phyloP scores from a whole-genome alignment of 208 protist genomes.

The Leishmania major region DNA sequence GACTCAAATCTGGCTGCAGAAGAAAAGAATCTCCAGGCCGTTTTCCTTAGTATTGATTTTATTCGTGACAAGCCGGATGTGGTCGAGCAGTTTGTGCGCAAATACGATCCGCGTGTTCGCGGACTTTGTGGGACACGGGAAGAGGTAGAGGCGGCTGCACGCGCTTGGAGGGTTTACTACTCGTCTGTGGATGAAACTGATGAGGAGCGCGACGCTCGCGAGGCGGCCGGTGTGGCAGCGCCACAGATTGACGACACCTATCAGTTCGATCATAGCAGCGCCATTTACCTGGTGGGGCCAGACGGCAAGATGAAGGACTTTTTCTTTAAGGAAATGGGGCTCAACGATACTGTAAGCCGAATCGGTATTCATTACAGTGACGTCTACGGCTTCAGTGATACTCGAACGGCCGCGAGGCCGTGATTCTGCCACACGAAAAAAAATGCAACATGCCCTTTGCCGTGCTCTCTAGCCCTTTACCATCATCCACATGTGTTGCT shows the following conservation, averaged over 20 bases:
- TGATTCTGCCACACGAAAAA: neutral
- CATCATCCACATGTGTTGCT: neutral
- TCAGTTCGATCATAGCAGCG: conserved; percentile 89
- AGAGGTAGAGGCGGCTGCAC: conserved; percentile 59
- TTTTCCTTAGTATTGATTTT: conserved; percentile 83
- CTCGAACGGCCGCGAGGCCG: conserved; percentile 5
- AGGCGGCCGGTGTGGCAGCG: conserved; percentile 59
- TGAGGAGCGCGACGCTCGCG: conserved; percentile 61
- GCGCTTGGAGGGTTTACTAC: conserved; percentile 84
- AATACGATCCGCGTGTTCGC: conserved; percentile 62
- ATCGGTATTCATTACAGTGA: conserved; percentile 71
- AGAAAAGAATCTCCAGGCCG: conserved; percentile 58
- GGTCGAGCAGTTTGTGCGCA: conserved; percentile 65
- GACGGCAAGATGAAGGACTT: conserved; percentile 92
- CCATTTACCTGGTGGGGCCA: conserved; percentile 83
- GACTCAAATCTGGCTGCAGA: conserved; percentile 37
- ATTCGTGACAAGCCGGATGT: conserved; percentile 72
- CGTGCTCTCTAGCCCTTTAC: neutral
- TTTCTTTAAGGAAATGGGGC: conserved; percentile 87
- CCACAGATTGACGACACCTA: conserved; percentile 75
- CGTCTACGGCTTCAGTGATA: conserved; percentile 82
- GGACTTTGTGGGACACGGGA: conserved; percentile 59
- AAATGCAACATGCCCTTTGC: neutral
- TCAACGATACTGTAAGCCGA: conserved; percentile 57
- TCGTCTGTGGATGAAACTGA: conserved; percentile 82